Conservation (phyloP, 2,329 filamentous ascomycete species). For the Alternaria arborescens region DNA sequence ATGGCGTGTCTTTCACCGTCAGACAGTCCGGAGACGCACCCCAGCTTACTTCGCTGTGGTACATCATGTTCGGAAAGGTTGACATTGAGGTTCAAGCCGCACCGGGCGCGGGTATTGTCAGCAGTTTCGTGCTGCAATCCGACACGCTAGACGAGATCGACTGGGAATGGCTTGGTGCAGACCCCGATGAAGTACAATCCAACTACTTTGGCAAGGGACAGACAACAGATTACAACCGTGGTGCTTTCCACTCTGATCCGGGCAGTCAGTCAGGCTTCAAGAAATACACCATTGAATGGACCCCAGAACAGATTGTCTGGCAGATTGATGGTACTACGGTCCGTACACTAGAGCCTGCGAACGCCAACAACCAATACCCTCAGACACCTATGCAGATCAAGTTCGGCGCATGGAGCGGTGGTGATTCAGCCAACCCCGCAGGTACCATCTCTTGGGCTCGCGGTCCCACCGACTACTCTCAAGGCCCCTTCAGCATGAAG, state of each 20-base stretch:
- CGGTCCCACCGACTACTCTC: slow-evolving; percentile 81
- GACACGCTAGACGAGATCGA: slow-evolving; percentile 96
- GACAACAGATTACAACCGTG: slow-evolving; percentile 85
- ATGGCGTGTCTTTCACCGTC: slow-evolving; percentile 86
- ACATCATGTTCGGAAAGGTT: slow-evolving; percentile 98
- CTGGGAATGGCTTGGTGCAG: slow-evolving; percentile 91
- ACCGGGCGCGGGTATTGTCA: slow-evolving; percentile 90
- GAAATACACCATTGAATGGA: slow-evolving; percentile 95
- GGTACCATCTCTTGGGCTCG: slow-evolving; percentile 92
- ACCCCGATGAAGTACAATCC: slow-evolving; percentile 80
- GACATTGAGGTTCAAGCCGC: slow-evolving; percentile 86
- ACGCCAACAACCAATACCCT: slow-evolving; percentile 82
- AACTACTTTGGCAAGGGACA: slow-evolving; percentile 88
- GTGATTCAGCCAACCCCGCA: slow-evolving; percentile 77
- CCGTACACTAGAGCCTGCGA: slow-evolving; percentile 74
- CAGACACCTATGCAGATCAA: slow-evolving; percentile 96
- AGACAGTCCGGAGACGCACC: slow-evolving; percentile 81
- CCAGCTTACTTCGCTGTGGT: slow-evolving; percentile 88
- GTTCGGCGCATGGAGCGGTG: slow-evolving; percentile 90
- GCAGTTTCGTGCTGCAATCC: slow-evolving; percentile 88
- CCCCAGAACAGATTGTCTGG: slow-evolving; percentile 83
- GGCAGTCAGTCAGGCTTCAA: slow-evolving; percentile 78
- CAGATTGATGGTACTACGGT: slow-evolving; percentile 80
- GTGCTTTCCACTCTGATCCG: slow-evolving; percentile 75
- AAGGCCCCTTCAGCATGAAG: slow-evolving; percentile 86